Evolutionary conservation across 139 green algal genomes (phyloP).

Genomic region (Ulvella scutata): DNA sequence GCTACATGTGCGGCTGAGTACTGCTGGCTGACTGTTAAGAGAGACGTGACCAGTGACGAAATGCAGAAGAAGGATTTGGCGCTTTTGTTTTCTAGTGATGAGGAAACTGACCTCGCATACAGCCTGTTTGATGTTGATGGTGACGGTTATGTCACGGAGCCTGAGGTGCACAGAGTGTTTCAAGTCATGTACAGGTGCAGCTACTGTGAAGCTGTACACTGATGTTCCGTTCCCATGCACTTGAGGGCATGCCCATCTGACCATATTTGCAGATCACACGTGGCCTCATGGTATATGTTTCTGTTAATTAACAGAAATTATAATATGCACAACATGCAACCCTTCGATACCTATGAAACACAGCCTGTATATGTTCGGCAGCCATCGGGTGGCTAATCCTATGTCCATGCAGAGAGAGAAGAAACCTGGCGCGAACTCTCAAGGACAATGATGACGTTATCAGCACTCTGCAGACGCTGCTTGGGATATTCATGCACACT

Average conservation of each 20-base stretch:
- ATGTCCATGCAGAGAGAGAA: conserved; percentile 25
- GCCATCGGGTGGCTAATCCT: background rate
- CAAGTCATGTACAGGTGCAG: conserved; percentile 24
- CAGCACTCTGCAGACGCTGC: conserved; percentile 45
- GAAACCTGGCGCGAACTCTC: conserved; percentile 51
- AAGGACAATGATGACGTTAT: conserved; percentile 53
- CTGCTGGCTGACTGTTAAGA: background rate
- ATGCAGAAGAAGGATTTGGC: background rate
- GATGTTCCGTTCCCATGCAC: background rate
- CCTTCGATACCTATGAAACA: background rate
- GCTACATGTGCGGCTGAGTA: background rate
- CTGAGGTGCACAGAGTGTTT: conserved; percentile 22
- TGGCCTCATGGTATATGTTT: background rate
- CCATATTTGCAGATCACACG: background rate
- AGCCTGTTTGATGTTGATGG: conserved; percentile 36
- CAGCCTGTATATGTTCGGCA: background rate
- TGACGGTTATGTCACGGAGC: conserved; percentile 21
- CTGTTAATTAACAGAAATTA: background rate
- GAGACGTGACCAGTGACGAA: background rate
- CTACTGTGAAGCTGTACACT: background rate
- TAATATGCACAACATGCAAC: conserved; percentile 8
- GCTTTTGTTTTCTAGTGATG: background rate
- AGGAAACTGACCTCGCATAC: conserved; percentile 15
- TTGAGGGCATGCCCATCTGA: background rate
- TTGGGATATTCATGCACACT: conserved; percentile 28